A percentile compares a stretch with the other conserved stretches of the same genome.
Evolutionary conservation across 169 alveolate genomes (phyloP).

Genomic region (Miamiensis avidus): DNA sequence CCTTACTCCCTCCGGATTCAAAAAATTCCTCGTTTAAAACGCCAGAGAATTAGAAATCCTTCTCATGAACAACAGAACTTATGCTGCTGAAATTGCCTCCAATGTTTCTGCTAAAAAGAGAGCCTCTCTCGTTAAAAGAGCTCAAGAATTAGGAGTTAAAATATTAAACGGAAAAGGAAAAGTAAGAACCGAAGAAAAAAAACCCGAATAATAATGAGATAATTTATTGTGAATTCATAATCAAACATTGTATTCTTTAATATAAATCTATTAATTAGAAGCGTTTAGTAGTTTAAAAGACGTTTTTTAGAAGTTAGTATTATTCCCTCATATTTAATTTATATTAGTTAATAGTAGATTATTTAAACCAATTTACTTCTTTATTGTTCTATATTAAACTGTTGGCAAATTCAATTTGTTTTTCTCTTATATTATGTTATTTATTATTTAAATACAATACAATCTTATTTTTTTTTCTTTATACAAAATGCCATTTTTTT

Average conservation of each 20-base stretch:
- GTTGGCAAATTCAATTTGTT: too few relatives aligned
- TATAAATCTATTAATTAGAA: too few relatives aligned
- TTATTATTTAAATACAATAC: too few relatives aligned
- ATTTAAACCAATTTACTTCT: too few relatives aligned
- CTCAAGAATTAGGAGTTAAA: conserved; percentile 76
- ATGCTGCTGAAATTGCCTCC: conserved; percentile 71
- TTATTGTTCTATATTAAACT: too few relatives aligned
- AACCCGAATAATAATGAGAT: not conserved
- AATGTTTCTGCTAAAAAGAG: conserved; percentile 70
- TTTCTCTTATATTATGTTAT: too few relatives aligned
- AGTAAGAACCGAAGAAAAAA: conserved; percentile 54
- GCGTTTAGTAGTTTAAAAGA: too few relatives aligned
- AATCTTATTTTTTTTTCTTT: too few relatives aligned
- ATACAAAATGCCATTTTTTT: too few relatives aligned
- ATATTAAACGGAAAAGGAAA: conserved; percentile 70
- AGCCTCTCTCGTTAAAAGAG: conserved; percentile 72
- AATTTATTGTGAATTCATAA: not conserved
- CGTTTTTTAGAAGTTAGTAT: too few relatives aligned
- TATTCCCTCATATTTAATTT: too few relatives aligned
- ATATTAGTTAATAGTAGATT: too few relatives aligned
- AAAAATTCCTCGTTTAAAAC: conserved; percentile 69
- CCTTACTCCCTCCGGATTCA: conserved; percentile 66
- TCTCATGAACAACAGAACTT: conserved; percentile 81
- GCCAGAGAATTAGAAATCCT: conserved; percentile 74
- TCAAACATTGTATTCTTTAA: not conserved